Conservation (phyloP, 441 rosid genomes). For the Aquilaria agallochum region DNA sequence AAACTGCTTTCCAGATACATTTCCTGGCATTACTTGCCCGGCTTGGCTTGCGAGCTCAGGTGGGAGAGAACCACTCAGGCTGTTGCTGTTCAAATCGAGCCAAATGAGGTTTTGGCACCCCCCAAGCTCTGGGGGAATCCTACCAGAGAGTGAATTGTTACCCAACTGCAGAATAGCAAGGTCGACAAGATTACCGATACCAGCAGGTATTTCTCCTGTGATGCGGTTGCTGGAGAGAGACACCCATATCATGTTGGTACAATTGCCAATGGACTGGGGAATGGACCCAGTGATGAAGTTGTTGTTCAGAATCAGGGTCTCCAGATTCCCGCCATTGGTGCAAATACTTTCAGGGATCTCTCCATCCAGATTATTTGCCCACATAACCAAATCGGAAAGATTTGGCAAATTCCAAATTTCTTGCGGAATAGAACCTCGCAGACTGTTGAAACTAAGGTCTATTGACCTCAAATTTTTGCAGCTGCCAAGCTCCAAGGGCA, state of each 20-base stretch:
- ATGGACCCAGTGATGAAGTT: slow-evolving; percentile 68
- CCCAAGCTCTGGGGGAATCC: slow-evolving; percentile 73
- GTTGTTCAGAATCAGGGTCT: slow-evolving; percentile 83
- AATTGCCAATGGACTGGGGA: slow-evolving; percentile 64
- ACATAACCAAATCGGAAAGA: slow-evolving; percentile 72
- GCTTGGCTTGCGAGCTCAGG: slow-evolving; percentile 66
- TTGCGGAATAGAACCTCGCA: slow-evolving; percentile 57
- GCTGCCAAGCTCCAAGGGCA: slow-evolving; percentile 61
- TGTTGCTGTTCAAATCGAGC: slow-evolving; percentile 95
- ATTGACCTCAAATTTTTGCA: slow-evolving; percentile 68
- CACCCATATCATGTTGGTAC: slow-evolving; percentile 90
- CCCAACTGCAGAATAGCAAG: slow-evolving; percentile 88
- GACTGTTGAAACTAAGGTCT: slow-evolving; percentile 90
- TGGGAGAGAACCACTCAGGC: slow-evolving; percentile 61
- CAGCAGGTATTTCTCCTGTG: slow-evolving; percentile 67
- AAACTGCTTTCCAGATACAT: slow-evolving; percentile 84
- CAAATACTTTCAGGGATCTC: slow-evolving; percentile 80
- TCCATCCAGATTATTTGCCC: slow-evolving; percentile 88
- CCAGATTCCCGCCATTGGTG: slow-evolving; percentile 69
- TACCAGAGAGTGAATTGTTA: slow-evolving; percentile 77
- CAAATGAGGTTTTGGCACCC: slow-evolving; percentile 78
- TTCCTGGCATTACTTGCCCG: slow-evolving; percentile 69
- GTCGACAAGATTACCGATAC: slow-evolving; percentile 59
- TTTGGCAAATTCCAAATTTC: slow-evolving; percentile 74
- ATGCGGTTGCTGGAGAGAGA: slow-evolving; percentile 81